Evolutionary conservation across 345 rosid genomes (phyloP).

Genomic region (Trapa bicornis): DNA sequence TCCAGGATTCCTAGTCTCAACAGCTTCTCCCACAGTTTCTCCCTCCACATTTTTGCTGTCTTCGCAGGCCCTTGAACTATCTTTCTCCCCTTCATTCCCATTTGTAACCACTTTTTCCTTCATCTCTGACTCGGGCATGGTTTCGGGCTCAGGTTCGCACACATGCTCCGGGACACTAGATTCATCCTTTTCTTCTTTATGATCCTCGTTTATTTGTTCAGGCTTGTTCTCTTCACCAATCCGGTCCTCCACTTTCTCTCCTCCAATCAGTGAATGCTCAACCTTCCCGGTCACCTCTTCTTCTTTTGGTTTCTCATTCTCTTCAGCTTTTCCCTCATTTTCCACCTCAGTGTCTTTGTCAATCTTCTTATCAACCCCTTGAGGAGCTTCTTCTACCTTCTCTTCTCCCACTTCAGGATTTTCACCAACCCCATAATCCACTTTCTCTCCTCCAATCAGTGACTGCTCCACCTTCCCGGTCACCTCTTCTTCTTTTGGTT

Average conservation of each 20-base stretch:
- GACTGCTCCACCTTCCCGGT: conserved; percentile 17
- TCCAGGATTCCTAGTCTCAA: conserved; percentile 26
- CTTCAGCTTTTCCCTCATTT: conserved; percentile 10
- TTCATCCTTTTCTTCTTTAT: background rate
- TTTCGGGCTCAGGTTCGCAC: background rate
- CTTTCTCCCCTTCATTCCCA: conserved; percentile 11
- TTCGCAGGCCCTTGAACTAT: conserved; percentile 7
- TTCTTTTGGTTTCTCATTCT: conserved; percentile 14
- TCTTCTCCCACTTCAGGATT: background rate
- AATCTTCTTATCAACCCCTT: conserved; percentile 6
- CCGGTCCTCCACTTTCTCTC: conserved; percentile 12
- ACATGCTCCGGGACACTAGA: background rate
- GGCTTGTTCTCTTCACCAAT: background rate
- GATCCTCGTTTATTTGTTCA: background rate
- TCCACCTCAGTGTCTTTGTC: conserved; percentile 1
- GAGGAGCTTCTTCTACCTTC: conserved; percentile 15
- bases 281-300: conserved; percentile 15
- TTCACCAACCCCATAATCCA: conserved; percentile 5
- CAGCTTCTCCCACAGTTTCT: conserved; percentile 6
- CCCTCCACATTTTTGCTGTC: conserved; percentile 21
- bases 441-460: conserved; percentile 15
- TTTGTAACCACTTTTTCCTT: conserved; percentile 19
- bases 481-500: conserved; percentile 12
- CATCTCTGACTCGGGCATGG: conserved; percentile 14
- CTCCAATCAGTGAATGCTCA: conserved; percentile 15